Evolutionary conservation across 805 yeast genomes (phyloP), one percentile per base, ranked within the genome.

Genomic region (Barnettozyma salicaria): DNA sequence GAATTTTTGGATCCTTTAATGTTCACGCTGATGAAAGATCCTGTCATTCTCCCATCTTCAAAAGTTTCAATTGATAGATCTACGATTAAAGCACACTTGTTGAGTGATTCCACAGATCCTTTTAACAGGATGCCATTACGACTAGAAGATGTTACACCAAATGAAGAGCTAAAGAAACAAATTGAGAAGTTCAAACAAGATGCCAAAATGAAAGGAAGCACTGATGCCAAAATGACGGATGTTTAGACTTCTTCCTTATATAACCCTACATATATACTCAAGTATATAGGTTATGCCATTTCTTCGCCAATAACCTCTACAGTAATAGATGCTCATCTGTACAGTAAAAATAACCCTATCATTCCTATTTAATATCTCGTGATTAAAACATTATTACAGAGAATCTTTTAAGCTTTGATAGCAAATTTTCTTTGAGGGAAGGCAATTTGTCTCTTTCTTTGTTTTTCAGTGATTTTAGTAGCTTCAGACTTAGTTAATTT

Each of bases 351-450:
- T 35, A 45, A 40, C 52, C 51, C 50, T 44, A 55, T 54, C 51
- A 47, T 53, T 44, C 52, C 51, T 45, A 42, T 50, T 49, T 50
- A 50, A 45, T 39, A 27, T 22, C 30, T 29, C 27, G 27, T 27
- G 27, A 19, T 19, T 34, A 19, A 38, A 37, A 29, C 35, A 39
- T 35, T 32, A 35, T 36, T 30, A 35, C 19, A 37, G 27, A 18
- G 23, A 36, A 41, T 23, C 32, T 55, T 53, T 79, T 83, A 90
- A 75, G 96, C 97, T 82, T 89, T 90, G 77, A 92, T 84, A 68
- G 97, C 97, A 74, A 75, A 92, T 74, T 83, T 84, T 81, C 95
- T 88, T 76, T 82, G 89, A 69, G 99, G 97, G 95, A 81, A 88
- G 72, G 97, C 95, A 63, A 78, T 76, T 64, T 78, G 78, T 73